Percentiles rank a stretch among this genome's conserved stretches.
These are phyloP conservation scores for Camelina laxa DNA, from an alignment of 345 rosid species.

Conservation along the genomic window DNA sequence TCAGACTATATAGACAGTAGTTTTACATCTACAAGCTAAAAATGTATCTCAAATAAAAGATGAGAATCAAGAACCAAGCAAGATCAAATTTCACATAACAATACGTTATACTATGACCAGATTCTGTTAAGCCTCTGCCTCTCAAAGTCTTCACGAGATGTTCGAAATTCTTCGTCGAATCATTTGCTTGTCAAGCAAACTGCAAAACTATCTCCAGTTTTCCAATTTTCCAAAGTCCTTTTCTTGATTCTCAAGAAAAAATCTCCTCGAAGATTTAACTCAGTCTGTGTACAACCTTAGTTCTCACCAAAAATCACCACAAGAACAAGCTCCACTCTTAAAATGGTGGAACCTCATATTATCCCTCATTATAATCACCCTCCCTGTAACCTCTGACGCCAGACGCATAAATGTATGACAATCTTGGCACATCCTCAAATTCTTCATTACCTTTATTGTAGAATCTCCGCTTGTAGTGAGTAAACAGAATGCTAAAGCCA, in stretches of 20 bases:
- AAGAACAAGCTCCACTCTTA: conserved; percentile 66
- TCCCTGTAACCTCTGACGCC: conserved; percentile 55
- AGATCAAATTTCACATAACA: not conserved
- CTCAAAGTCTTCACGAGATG: not conserved
- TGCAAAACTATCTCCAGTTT: not conserved
- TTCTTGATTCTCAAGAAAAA: conserved; percentile 23
- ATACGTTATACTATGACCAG: not conserved
- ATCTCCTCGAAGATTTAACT: not conserved
- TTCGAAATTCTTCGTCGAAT: not conserved
- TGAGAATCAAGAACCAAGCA: not conserved
- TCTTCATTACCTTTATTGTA: conserved; percentile 68
- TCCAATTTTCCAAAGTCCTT: not conserved
- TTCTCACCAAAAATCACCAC: conserved; percentile 76
- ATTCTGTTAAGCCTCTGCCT: not conserved
- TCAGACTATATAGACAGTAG: too few species aligned
- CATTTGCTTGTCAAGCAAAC: not conserved
- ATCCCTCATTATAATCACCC: conserved; percentile 72
- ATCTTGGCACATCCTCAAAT: conserved; percentile 75
- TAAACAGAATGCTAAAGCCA: conserved; percentile 73
- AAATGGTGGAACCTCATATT: conserved; percentile 83
- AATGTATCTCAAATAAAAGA: not conserved
- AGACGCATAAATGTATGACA: conserved; percentile 70
- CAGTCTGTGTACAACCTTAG: not conserved
- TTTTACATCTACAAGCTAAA: not conserved
- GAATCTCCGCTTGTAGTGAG: conserved; percentile 48